Percentiles rank a stretch among this genome's conserved stretches.
phyloP scores from a whole-genome alignment of 202 grass and related monocot species.

The Brachypodium distachyon region DNA sequence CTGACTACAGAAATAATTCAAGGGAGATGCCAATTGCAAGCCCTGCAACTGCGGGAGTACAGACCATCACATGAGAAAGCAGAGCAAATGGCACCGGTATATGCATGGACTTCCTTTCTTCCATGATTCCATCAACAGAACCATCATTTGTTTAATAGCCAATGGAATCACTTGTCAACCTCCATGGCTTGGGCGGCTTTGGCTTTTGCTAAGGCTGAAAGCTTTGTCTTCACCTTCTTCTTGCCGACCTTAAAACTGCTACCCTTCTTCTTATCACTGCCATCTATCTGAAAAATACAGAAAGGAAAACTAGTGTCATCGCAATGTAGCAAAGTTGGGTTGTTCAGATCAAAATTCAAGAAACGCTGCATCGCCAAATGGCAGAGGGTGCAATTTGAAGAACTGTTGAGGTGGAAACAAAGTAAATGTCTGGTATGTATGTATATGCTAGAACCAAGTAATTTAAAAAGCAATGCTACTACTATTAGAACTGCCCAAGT shows the following conservation, averaged over 20 bases:
- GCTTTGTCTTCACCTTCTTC: conserved; percentile 86
- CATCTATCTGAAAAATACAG: conserved; percentile 46
- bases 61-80: neutral
- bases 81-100: neutral
- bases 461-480: neutral
- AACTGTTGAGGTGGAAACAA: fast-evolving
- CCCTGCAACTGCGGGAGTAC: neutral
- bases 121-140: neutral
- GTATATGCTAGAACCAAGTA: neutral
- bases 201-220: conserved; percentile 70
- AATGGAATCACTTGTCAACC: conserved; percentile 48
- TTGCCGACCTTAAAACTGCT: conserved; percentile 76
- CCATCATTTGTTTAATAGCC: neutral
- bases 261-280: conserved; percentile 37
- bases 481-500: neutral
- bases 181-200: conserved; percentile 82
- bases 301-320: neutral
- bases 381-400: neutral
- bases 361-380: neutral
- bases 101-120: neutral
- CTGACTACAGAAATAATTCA: neutral
- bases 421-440: neutral
- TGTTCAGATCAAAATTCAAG: neutral
- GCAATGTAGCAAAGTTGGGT: neutral
- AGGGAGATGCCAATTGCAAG: neutral